Conservation (phyloP, 306 rosid species). For the Sindora glabra region DNA sequence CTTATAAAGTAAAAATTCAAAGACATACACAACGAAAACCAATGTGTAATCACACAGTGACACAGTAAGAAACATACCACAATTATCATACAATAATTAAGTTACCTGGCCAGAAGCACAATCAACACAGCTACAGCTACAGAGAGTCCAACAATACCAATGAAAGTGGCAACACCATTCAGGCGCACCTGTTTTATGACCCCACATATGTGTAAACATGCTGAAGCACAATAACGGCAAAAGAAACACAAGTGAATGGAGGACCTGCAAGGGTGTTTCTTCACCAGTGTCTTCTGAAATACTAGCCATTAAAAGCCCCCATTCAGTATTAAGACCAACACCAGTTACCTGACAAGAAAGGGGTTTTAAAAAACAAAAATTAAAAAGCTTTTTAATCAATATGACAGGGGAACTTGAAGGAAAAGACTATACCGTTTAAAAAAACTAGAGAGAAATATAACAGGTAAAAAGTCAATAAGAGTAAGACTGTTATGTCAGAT, state of each 20-base stretch:
- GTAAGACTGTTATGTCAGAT: too few species aligned
- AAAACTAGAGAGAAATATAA: too few species aligned
- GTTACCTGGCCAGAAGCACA: conserved; percentile 74
- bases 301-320: conserved; percentile 99
- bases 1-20: too few species aligned
- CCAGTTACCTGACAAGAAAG: conserved; percentile 71
- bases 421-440: too few species aligned
- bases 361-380: background rate
- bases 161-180: conserved; percentile 94
- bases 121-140: conserved; percentile 74
- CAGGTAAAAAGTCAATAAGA: too few species aligned
- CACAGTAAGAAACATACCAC: background rate
- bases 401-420: too few species aligned
- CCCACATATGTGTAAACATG: too few species aligned
- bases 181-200: conserved; percentile 66
- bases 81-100: conserved; percentile 1
- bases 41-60: background rate
- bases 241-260: conserved; percentile 16
- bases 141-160: conserved; percentile 88
- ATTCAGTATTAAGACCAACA: conserved; percentile 94
- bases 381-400: too few species aligned
- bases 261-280: conserved; percentile 96
- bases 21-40: background rate
- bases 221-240: background rate
- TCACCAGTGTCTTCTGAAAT: conserved; percentile 97